Conservation (phyloP, 495 filamentous ascomycete genomes). For the Penicillium ochrochloron region DNA sequence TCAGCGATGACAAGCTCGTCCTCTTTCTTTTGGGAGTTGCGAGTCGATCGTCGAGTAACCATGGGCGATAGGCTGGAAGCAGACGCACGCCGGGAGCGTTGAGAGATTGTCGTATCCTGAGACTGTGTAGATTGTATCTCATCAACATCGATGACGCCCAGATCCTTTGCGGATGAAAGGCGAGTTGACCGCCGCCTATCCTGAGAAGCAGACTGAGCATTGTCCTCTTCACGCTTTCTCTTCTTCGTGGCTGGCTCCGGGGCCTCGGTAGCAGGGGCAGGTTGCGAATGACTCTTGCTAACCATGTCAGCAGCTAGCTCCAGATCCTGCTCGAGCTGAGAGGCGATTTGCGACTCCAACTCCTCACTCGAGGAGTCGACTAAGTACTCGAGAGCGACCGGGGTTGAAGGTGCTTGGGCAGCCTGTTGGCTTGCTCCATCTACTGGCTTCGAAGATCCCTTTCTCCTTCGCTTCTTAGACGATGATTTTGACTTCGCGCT, state of each 20-base stretch:
- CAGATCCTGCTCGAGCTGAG: slow-evolving; percentile 51
- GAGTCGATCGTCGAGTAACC: slow-evolving; percentile 30
- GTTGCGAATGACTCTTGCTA: slow-evolving; percentile 11
- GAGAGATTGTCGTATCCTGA: slow-evolving; percentile 22
- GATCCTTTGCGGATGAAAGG: slow-evolving; percentile 28
- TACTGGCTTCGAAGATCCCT: not conserved
- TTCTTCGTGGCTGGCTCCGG: slow-evolving; percentile 32
- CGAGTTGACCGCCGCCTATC: slow-evolving; percentile 42
- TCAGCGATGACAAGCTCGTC: slow-evolving; percentile 1
- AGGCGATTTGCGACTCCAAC: slow-evolving; percentile 48
- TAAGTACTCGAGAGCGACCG: slow-evolving; percentile 15
- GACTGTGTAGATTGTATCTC: slow-evolving; percentile 25
- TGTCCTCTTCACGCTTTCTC: slow-evolving; percentile 43
- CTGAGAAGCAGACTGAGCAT: slow-evolving; percentile 18
- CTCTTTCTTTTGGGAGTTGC: slow-evolving; percentile 29
- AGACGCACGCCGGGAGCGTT: slow-evolving; percentile 11
- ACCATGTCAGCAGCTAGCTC: slow-evolving; percentile 40
- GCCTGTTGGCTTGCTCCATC: slow-evolving; percentile 8
- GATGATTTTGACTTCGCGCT: slow-evolving; percentile 16
- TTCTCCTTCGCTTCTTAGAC: slow-evolving; percentile 16
- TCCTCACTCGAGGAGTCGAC: slow-evolving; percentile 46
- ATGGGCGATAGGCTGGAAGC: slow-evolving; percentile 22
- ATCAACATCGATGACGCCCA: slow-evolving; percentile 12
- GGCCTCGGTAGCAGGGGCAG: slow-evolving; percentile 8
- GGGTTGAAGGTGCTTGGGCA: not conserved